Base-by-base conservation (phyloP, 768 basidiomycete genomes). In the Leucosporidium scottii region DNA sequence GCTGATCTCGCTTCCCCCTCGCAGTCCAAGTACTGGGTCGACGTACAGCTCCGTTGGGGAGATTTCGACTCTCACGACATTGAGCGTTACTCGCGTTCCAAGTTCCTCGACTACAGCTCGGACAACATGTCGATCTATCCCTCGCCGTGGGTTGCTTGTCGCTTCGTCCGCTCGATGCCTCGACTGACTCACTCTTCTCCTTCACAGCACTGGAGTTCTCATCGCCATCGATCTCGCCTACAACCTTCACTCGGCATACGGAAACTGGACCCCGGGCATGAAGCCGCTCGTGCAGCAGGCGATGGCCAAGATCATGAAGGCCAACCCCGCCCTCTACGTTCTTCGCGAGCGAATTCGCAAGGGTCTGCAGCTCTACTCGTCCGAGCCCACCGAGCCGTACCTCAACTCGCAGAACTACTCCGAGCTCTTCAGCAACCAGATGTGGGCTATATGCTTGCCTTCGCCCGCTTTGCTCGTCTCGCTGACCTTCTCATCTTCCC, bases 231-330 rank as follows among this genome's bases (percentile, higher is more conserved):
- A 98, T 78, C 79, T 98, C 63, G 94, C 96, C 0, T 98, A 98
- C 81, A 99, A 98, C 79, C 76, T 99, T 67, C 96, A 96, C 90
- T 94, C 94, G 36, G 94, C 91, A 1, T 99, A 94, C 75, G 96
- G 96, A 69, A 94, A 94, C 78, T 98, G 91, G 91, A 96, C 97
- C 88, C 96, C 96, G 20, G 94, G 96, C 56, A 85, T 97, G 84
- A 98, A 98, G 80, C 93, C 93, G 7, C 83, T 99, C 68, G 87
- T 99, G 66, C 94, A 96, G 78, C 93, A 96, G 79, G 96, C 94
- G 8, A 96, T 99, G 93, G 92, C 90, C 18, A 99, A 98, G 84
- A 89, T 99, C 78, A 94, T 98, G 92, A 99, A 99, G 80, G 96
- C 96, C 61, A 98, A 99, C 76, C 96, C 96, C 30, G 96, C 96